Evolutionary conservation across 2,329 filamentous ascomycete genomes (phyloP).

Genomic region (Trichoderma asperellum): DNA sequence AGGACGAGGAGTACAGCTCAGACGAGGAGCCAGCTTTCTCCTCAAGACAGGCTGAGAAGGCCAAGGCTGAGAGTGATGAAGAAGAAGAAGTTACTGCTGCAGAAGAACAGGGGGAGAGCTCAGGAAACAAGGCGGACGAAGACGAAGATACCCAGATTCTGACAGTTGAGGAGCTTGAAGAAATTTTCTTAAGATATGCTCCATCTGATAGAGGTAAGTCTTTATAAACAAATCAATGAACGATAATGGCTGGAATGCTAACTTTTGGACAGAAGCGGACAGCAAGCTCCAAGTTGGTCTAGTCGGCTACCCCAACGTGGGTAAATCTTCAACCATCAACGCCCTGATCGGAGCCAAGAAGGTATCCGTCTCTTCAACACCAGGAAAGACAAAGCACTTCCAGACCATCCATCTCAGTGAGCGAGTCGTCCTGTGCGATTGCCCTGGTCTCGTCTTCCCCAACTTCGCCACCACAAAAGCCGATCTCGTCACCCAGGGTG

Average conservation of each 20-base stretch:
- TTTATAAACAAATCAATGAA: background rate
- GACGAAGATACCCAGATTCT: slow-evolving; percentile 76
- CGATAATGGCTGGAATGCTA: slow-evolving; percentile 16
- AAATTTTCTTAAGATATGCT: slow-evolving; percentile 78
- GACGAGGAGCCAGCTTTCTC: slow-evolving; percentile 40
- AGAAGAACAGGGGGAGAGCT: slow-evolving; percentile 31
- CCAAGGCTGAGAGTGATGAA: slow-evolving; percentile 36
- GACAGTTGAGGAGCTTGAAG: slow-evolving; percentile 90
- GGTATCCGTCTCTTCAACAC: slow-evolving; percentile 95
- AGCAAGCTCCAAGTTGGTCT: slow-evolving; percentile 86
- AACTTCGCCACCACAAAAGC: slow-evolving; percentile 97
- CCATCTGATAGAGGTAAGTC: slow-evolving; percentile 56
- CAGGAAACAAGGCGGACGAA: slow-evolving; percentile 35
- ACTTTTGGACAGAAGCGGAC: slow-evolving; percentile 46
- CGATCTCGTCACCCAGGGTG: slow-evolving; percentile 91
- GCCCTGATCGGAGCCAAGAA: slow-evolving; percentile 98
- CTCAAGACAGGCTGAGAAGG: background rate
- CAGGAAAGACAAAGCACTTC: slow-evolving; percentile 99
- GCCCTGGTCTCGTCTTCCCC: slow-evolving; percentile 95
- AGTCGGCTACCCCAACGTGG: slow-evolving; percentile 97
- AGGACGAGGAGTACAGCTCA: slow-evolving; percentile 53
- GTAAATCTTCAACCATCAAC: slow-evolving; percentile 99
- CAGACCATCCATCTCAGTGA: slow-evolving; percentile 95
- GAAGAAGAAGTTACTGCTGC: slow-evolving; percentile 35
- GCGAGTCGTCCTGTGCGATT: slow-evolving; percentile 91